Conservation (phyloP, 768 basidiomycete genomes). For the Naganishia randhawae region DNA sequence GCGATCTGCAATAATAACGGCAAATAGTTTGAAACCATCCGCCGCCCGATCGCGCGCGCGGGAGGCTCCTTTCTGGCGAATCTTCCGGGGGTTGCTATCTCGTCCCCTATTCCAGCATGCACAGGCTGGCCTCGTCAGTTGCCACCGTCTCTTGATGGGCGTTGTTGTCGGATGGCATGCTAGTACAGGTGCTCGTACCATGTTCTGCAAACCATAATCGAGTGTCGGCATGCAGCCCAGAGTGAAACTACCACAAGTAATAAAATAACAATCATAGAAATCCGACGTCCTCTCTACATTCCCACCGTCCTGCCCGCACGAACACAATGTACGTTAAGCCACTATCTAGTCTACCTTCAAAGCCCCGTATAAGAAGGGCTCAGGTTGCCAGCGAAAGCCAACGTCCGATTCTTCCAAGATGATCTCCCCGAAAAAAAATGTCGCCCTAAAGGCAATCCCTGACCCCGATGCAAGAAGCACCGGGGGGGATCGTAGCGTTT, state of each 20-base stretch:
- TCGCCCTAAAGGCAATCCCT: not conserved
- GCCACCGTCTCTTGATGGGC: too few species aligned
- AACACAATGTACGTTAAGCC: constrained; percentile 16
- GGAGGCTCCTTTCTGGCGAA: too few species aligned
- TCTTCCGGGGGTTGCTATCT: too few species aligned
- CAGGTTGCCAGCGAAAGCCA: constrained; percentile 25
- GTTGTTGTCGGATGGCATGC: too few species aligned
- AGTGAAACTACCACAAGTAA: not conserved
- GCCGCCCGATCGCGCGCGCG: not conserved
- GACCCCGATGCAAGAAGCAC: not conserved
- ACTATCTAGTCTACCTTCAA: constrained; percentile 24
- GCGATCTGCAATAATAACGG: not conserved
- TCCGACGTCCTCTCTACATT: not conserved
- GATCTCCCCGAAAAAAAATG: not conserved
- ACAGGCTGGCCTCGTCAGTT: too few species aligned
- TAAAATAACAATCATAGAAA: not conserved
- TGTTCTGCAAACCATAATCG: too few species aligned
- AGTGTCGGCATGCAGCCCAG: too few species aligned
- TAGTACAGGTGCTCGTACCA: too few species aligned
- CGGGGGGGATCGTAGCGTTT: constrained; percentile 6
- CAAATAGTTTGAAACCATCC: not conserved
- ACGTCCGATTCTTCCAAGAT: constrained; percentile 21
- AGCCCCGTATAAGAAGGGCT: not conserved
- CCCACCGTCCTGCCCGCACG: not conserved
- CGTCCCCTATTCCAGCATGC: too few species aligned